Conservation (phyloP, 495 filamentous ascomycete genomes). For the Neurospora sp. region DNA sequence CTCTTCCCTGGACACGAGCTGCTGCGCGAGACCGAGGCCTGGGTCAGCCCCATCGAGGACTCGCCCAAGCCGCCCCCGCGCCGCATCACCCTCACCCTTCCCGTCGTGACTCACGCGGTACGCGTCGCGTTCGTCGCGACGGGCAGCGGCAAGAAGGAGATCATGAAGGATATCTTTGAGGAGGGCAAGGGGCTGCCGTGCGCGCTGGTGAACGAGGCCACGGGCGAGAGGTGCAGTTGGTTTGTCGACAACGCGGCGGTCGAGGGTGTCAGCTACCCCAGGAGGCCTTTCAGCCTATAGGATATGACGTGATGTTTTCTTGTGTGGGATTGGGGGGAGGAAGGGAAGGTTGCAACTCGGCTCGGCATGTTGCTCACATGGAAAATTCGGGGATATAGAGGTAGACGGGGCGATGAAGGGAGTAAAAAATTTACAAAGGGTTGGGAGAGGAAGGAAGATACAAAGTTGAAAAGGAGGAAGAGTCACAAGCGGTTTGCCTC, state of each 20-base stretch:
- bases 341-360: not conserved
- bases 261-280: slow-evolving; percentile 73
- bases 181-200: slow-evolving; percentile 72
- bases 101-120: slow-evolving; percentile 74
- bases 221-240: slow-evolving; percentile 83
- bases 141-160: slow-evolving; percentile 78
- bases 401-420: not conserved
- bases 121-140: slow-evolving; percentile 87
- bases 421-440: not conserved
- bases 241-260: slow-evolving; percentile 81
- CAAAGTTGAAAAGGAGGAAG: not conserved
- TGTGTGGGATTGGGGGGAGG: not conserved
- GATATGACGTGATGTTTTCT: not conserved
- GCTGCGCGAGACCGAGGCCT: slow-evolving; percentile 78
- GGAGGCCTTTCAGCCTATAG: slow-evolving; percentile 37
- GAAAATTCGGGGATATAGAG: not conserved
- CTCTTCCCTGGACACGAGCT: slow-evolving; percentile 86
- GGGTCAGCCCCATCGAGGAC: slow-evolving; percentile 84
- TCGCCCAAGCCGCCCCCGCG: slow-evolving; percentile 88
- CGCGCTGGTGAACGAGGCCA: slow-evolving; percentile 73
- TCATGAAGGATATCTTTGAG: slow-evolving; percentile 84
- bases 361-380: not conserved
- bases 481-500: not conserved
- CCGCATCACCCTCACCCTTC: slow-evolving; percentile 84
- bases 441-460: not conserved